Evolutionary conservation across 164 flowering plant species (phyloP).

Genomic region (Umbilicus rupestris): DNA sequence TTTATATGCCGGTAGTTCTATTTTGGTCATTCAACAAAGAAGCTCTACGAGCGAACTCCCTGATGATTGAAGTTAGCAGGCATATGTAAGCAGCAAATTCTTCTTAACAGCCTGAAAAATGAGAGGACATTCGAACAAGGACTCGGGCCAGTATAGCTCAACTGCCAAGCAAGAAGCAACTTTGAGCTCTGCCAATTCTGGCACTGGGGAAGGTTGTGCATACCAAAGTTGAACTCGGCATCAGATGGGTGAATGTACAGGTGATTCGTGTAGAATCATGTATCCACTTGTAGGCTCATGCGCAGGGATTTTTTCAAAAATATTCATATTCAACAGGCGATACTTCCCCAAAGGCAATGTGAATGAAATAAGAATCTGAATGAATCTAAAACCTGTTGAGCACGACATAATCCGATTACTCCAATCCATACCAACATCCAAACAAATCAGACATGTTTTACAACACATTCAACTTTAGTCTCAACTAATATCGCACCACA

Average conservation of each 20-base stretch:
- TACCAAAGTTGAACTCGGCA: not conserved
- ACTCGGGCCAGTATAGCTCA: slow-evolving; percentile 1
- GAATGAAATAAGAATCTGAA: too few relatives aligned
- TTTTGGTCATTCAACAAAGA: slow-evolving; percentile 32
- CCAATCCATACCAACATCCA: too few relatives aligned
- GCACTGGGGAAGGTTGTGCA: not conserved
- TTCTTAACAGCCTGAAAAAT: not conserved
- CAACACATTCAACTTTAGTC: too few relatives aligned
- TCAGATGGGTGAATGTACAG: not conserved
- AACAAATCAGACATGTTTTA: too few relatives aligned
- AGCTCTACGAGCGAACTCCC: not conserved
- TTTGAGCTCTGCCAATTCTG: not conserved
- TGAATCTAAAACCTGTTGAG: too few relatives aligned
- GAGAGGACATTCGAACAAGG: not conserved
- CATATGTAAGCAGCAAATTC: not conserved
- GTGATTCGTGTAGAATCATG: not conserved
- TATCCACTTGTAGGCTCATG: not conserved
- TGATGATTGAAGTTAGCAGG: not conserved
- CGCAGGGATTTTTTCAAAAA: not conserved
- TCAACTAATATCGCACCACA: too few relatives aligned
- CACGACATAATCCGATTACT: too few relatives aligned
- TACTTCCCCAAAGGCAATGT: too few relatives aligned
- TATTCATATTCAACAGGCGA: too few relatives aligned
- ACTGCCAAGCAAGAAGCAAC: not conserved
- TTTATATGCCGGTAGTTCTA: slow-evolving; percentile 18